Evolutionary conservation across 148 eudicot species (phyloP), one percentile per base, ranked within the genome.

Genomic region (Cornus florida): DNA sequence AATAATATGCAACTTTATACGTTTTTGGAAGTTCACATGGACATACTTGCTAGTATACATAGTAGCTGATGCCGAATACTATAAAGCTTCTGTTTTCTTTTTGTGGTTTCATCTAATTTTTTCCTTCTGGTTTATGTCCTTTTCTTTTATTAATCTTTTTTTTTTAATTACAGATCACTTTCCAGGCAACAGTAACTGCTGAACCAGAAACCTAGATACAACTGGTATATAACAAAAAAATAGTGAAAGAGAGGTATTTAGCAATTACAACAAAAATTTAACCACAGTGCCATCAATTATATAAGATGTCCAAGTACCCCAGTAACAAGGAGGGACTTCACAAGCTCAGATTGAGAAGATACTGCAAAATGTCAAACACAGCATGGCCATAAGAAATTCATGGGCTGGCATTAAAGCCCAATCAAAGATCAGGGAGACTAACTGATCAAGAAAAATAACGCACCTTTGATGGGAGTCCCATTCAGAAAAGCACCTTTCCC

Each of bases 401-500:
- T n/a, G 20, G 66, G 20, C 7, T 20, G 62, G 20, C 19, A 13
- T 57, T 57, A 57, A 13, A 57, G 17, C 24, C 3, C 59, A 53
- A 53, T 53, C 14, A 53, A 74, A 72, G 19, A 28, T n/a, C 65
- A 43, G 9, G 59, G 28, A 38, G 60, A 64, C 3, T 31, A 70
- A 59, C 24, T 62, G 70, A 74, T 31, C 24, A n/a, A 74, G 53
- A 24, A 35, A 32, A 62, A 8, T 31, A 24, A 76, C 73, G 70
- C 75, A 91, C 99, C 99, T 87, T 89, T 85, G 66, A 96, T 93
- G 20, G 97, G 95, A 60, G 88, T 89, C 77, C 97, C 99, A 82
- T 96, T 96, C 43, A 93, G 87, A 80, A 91, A 96, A 77, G 99
- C 93, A 74, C 99, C 99, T 84, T 92, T 85, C 70, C 99, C 97